phyloP scores from a whole-genome alignment of 2,329 filamentous ascomycete species.

The Curvularia lunata region DNA sequence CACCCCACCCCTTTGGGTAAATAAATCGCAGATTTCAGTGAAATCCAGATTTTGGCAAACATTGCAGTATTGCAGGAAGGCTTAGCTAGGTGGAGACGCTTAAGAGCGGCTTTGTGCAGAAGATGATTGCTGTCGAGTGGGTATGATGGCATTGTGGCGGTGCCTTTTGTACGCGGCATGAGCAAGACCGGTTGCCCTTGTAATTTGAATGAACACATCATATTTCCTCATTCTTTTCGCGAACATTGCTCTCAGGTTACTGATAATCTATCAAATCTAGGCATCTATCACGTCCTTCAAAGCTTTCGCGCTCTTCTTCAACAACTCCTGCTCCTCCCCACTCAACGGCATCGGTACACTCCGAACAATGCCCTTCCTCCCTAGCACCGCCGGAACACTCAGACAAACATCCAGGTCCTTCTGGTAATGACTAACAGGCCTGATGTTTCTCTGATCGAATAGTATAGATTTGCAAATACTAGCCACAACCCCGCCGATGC shows the following conservation, averaged over 20 bases:
- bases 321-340: slow-evolving; percentile 15
- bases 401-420: slow-evolving; percentile 21
- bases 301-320: slow-evolving; percentile 22
- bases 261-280: background rate
- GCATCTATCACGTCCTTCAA: slow-evolving; percentile 21
- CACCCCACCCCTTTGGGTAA: background rate
- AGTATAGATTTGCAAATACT: slow-evolving; percentile 26
- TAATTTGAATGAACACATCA: background rate
- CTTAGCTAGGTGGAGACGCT: background rate
- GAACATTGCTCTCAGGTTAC: background rate
- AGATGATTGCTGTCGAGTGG: background rate
- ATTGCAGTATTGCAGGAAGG: background rate
- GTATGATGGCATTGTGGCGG: background rate
- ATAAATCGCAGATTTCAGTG: background rate
- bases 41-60: background rate
- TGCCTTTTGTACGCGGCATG: background rate
- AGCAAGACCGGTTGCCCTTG: background rate
- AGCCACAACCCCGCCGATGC: slow-evolving; percentile 28
- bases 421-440: slow-evolving; percentile 26
- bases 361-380: slow-evolving; percentile 22
- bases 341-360: slow-evolving; percentile 13
- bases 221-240: background rate
- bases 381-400: slow-evolving; percentile 26
- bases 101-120: background rate
- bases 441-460: slow-evolving; percentile 20